Percentiles rank a stretch among this genome's conserved stretches.
phyloP scores from a whole-genome alignment of 2,329 filamentous ascomycete species.

The Paecilomyces dactylethromorphus region DNA sequence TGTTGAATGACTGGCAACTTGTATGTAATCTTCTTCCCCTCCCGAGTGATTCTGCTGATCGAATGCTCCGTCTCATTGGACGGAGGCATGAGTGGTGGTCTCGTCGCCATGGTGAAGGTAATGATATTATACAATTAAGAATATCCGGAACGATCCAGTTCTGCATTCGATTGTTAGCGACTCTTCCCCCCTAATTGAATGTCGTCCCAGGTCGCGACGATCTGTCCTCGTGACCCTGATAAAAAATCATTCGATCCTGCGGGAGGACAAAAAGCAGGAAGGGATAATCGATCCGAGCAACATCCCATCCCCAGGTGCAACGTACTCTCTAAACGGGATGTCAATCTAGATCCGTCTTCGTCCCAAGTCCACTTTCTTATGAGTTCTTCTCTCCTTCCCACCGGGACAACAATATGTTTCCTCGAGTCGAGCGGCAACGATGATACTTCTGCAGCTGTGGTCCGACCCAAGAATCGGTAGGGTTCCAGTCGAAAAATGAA shows the following conservation, averaged over 20 bases:
- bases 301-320: not conserved
- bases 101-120: slow-evolving; percentile 36
- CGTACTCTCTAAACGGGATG: not conserved
- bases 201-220: not conserved
- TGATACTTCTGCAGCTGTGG: not conserved
- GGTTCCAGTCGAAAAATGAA: not conserved
- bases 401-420: not conserved
- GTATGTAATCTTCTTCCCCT: slow-evolving; percentile 74
- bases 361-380: not conserved
- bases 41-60: slow-evolving; percentile 57
- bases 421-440: not conserved
- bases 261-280: not conserved
- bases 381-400: not conserved
- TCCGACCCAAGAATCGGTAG: not conserved
- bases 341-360: not conserved
- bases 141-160: not conserved
- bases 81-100: slow-evolving; percentile 31
- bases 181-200: not conserved
- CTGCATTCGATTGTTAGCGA: not conserved
- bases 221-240: not conserved
- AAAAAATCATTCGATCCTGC: not conserved
- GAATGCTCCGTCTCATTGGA: slow-evolving; percentile 50
- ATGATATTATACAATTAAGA: not conserved
- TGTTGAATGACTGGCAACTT: slow-evolving; percentile 83
- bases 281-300: not conserved